phyloP scores from a whole-genome alignment of 2,329 filamentous ascomycete species.

The Talaromyces islandicus region DNA sequence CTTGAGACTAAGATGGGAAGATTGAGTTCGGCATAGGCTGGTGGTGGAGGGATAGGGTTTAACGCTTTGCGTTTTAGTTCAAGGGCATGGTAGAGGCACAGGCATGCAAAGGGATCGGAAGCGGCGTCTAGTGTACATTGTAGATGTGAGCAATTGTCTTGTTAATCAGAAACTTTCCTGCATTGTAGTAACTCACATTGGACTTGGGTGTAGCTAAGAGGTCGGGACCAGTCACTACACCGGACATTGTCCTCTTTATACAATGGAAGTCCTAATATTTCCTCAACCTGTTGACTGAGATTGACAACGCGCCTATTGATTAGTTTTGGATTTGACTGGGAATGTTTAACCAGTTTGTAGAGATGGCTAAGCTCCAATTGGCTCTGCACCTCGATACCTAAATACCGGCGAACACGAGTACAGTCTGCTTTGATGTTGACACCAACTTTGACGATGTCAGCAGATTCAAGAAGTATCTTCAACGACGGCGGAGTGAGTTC shows the following conservation, averaged over 20 bases:
- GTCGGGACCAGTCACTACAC: slow-evolving; percentile 65
- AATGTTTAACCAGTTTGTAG: slow-evolving; percentile 69
- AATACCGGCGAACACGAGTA: slow-evolving; percentile 60
- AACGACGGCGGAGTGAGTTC: slow-evolving; percentile 67
- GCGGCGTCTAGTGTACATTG: slow-evolving; percentile 56
- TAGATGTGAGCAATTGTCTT: neutral
- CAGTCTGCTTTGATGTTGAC: slow-evolving; percentile 68
- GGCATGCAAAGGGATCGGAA: slow-evolving; percentile 73
- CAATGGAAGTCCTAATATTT: slow-evolving; percentile 67
- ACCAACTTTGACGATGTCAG: slow-evolving; percentile 65
- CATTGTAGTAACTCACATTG: slow-evolving; percentile 50
- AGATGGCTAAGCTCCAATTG: slow-evolving; percentile 79
- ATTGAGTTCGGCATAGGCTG: slow-evolving; percentile 61
- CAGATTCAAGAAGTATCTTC: slow-evolving; percentile 64
- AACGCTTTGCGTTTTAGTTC: slow-evolving; percentile 63
- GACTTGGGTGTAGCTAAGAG: slow-evolving; percentile 60
- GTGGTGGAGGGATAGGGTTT: slow-evolving; percentile 64
- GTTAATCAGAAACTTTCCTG: neutral
- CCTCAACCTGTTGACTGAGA: slow-evolving; percentile 63
- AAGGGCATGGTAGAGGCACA: slow-evolving; percentile 66
- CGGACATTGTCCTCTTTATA: slow-evolving; percentile 67
- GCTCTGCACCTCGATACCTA: slow-evolving; percentile 60
- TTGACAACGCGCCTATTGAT: slow-evolving; percentile 64
- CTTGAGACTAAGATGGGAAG: slow-evolving; percentile 51
- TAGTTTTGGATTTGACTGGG: slow-evolving; percentile 44